Evolutionary conservation across 306 rosid genomes (phyloP), one percentile per base, ranked within the genome.

Genomic region (Styphnolobium japonicum): DNA sequence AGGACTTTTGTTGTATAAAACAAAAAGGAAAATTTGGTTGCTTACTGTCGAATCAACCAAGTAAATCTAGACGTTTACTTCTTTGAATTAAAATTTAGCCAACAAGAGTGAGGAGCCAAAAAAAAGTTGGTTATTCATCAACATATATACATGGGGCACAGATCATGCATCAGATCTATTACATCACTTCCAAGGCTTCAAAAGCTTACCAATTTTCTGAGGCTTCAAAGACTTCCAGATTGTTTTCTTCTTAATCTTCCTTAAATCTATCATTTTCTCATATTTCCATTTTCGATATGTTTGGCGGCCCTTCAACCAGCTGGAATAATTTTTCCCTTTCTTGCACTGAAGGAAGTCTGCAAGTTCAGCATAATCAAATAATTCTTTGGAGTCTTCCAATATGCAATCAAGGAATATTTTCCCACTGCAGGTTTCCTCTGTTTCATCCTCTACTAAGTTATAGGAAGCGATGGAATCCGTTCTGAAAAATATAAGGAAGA

Each of bases 341-440:
- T 80, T 70, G 71, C 92, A 92, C 71, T 75, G 91, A 3, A 92
- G 34, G 68, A 89, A 92, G 83, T 90, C 92, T 5, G 81, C 87
- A 65, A 92, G 85, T 67, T 89, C 97, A 33, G 45, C 91, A 63
- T 78, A 81, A 36, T 90, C 88, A 2, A 88, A 71, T 65, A 71
- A n/a, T 0, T 1, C 45, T 49, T 15, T 1, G 34, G 86, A n/a
- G 74, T 53, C 46, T 45, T 25, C 56, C 9, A 84, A 15, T 23
- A 84, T 6, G 82, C 93, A 88, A 52, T 87, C 76, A 27, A 95
- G 91, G 71, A 76, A 90, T 11, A 73, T 48, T 76, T 86, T 73
- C 55, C 94, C 90, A 5, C 73, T 84, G 84, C 90, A 82, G 55
- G 77, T 81, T 76, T 88, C 86, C 80, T 80, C 86, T 7, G 81